Evolutionary conservation across 2,329 filamentous ascomycete genomes (phyloP).

Genomic region (Penicillium vulpinum): DNA sequence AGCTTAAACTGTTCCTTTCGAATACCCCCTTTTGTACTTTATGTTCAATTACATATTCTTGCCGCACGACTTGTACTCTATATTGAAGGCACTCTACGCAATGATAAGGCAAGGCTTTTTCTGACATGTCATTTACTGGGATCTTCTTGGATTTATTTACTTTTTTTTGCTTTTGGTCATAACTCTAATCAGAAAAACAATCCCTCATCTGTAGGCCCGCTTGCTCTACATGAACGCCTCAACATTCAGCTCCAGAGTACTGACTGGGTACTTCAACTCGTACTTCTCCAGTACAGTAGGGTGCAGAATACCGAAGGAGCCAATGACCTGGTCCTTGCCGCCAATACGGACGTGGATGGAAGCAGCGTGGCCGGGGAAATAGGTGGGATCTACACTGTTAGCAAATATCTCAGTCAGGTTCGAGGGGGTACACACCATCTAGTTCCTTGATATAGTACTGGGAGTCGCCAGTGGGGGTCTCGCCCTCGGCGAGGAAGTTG

Average conservation of each 20-base stretch:
- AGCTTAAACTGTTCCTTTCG: background rate
- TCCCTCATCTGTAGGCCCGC: background rate
- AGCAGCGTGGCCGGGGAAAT: conserved; percentile 86
- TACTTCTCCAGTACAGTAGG: conserved; percentile 91
- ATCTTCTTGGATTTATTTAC: background rate
- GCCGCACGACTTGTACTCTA: background rate
- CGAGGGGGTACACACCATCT: conserved; percentile 56
- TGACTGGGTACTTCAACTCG: conserved; percentile 89
- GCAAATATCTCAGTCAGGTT: background rate
- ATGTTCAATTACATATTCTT: background rate
- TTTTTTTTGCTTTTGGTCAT: conserved; percentile 2
- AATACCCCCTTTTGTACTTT: background rate
- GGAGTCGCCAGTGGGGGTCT: conserved; percentile 58
- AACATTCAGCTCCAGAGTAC: conserved; percentile 90
- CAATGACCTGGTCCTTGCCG: conserved; percentile 74
- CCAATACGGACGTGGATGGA: conserved; percentile 74
- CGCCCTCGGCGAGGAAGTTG: conserved; percentile 72
- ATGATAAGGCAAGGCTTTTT: background rate
- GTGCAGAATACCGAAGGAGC: conserved; percentile 91
- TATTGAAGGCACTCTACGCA: background rate
- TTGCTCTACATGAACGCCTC: conserved; percentile 75
- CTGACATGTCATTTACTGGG: background rate
- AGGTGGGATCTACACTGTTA: conserved; percentile 67
- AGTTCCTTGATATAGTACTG: conserved; percentile 96
- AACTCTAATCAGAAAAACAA: background rate